Percentiles rank a stretch among this genome's conserved stretches.
phyloP scores from a whole-genome alignment of 441 rosid genomes.

The Pelargonium australe region DNA sequence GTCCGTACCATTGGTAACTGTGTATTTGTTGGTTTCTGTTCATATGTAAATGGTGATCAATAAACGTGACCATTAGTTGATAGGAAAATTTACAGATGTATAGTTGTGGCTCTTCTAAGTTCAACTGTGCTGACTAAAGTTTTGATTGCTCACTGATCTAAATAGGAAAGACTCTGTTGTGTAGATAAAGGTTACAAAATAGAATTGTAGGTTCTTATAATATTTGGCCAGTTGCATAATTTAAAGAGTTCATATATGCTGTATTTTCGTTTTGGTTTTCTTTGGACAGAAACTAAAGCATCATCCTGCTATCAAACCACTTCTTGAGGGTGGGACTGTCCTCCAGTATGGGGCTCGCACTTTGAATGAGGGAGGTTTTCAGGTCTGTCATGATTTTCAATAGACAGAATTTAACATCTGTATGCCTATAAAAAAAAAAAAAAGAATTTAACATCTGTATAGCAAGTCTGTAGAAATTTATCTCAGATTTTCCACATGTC shows the following conservation, averaged over 20 bases:
- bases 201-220: background rate
- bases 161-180: background rate
- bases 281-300: constrained; percentile 69
- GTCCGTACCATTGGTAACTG: background rate
- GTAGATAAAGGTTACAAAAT: background rate
- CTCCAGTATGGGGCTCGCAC: constrained; percentile 96
- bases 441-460: background rate
- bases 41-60: background rate
- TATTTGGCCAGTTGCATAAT: background rate
- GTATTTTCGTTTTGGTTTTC: constrained; percentile 11
- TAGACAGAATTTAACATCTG: background rate
- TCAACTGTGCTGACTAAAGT: background rate
- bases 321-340: constrained; percentile 84
- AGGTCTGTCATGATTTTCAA: constrained; percentile 43
- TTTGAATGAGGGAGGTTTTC: constrained; percentile 94
- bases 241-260: background rate
- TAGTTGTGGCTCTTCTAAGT: background rate
- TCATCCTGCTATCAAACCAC: constrained; percentile 77
- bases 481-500: constrained; percentile 9
- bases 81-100: background rate
- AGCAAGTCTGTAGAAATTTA: background rate
- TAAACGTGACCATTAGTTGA: background rate
- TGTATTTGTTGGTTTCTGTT: background rate
- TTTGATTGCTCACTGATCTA: background rate
- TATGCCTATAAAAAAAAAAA: too few species aligned